Conservation (phyloP, 768 basidiomycete genomes). For the Kwoniella sp. region DNA sequence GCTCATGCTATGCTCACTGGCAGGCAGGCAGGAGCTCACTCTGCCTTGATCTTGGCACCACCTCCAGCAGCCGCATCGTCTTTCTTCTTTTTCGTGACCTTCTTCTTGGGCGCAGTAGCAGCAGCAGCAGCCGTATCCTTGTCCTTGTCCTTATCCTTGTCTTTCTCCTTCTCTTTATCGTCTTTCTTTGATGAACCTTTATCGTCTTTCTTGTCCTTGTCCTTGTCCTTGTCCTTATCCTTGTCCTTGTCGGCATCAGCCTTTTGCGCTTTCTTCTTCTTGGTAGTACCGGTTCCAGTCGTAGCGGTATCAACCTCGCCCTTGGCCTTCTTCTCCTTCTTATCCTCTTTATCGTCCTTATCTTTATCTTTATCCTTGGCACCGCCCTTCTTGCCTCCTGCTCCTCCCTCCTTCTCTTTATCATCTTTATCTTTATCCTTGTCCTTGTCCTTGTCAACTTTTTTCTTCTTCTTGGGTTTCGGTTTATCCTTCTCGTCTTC, state of each 20-base stretch:
- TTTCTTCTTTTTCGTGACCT: neutral
- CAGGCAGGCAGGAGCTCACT: too few species aligned
- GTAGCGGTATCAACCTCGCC: neutral
- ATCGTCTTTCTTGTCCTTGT: too few species aligned
- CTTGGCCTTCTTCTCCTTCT: conserved; percentile 7
- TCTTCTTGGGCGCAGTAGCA: conserved; percentile 1
- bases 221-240: neutral
- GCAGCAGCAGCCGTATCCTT: neutral
- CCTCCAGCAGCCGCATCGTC: neutral
- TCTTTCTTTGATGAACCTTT: neutral
- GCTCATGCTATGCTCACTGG: too few species aligned
- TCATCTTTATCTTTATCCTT: conserved; percentile 8
- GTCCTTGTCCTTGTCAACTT: conserved; percentile 16
- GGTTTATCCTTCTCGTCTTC: conserved; percentile 36
- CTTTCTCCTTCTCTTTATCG: neutral
- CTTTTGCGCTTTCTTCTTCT: conserved; percentile 3
- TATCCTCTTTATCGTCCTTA: conserved; percentile 16
- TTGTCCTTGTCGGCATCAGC: neutral
- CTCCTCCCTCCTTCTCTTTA: neutral
- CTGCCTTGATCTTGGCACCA: neutral
- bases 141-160: neutral
- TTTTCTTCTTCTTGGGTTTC: conserved; percentile 43
- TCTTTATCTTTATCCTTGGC: conserved; percentile 9
- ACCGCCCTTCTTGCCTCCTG: neutral
- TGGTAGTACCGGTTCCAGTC: neutral